These are phyloP conservation scores for Claviceps quebecensis DNA, from an alignment of 2,329 filamentous ascomycete species.

Conservation along the genomic window DNA sequence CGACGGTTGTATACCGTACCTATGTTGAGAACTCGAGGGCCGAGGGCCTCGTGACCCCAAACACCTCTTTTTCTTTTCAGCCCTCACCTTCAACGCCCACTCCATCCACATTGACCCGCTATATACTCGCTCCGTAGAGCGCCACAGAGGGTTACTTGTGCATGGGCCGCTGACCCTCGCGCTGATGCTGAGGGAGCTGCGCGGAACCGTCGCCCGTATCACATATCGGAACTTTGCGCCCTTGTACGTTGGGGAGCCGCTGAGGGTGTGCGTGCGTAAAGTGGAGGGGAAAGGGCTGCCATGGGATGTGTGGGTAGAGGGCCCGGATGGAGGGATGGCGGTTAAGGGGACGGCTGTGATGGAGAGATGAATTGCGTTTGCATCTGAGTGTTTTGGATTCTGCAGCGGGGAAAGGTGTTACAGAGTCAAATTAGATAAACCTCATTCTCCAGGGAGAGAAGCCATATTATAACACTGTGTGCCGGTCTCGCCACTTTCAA, in stretches of 20 bases:
- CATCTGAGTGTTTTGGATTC: no score
- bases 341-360: constrained; percentile 40
- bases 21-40: no score
- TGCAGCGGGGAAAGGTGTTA: no score
- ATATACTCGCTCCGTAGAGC: constrained; percentile 59
- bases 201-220: constrained; percentile 36
- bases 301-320: constrained; percentile 55
- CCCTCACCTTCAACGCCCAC: constrained; percentile 85
- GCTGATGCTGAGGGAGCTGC: constrained; percentile 57
- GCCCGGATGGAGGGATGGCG: constrained; percentile 44
- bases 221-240: constrained; percentile 74
- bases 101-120: constrained; percentile 69
- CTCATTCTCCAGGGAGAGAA: no score
- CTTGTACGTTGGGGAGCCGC: constrained; percentile 57
- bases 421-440: no score
- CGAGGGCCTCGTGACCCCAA: no score
- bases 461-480: no score
- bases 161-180: constrained; percentile 75
- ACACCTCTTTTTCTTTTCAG: constrained; percentile 81
- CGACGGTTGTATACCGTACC: no score
- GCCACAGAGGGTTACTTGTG: constrained; percentile 61
- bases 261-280: constrained; percentile 52
- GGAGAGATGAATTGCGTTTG: neutral
- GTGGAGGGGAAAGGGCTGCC: constrained; percentile 18
- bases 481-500: no score